Evolutionary conservation across 768 basidiomycete species (phyloP).

Genomic region (Naganishia onofrii): DNA sequence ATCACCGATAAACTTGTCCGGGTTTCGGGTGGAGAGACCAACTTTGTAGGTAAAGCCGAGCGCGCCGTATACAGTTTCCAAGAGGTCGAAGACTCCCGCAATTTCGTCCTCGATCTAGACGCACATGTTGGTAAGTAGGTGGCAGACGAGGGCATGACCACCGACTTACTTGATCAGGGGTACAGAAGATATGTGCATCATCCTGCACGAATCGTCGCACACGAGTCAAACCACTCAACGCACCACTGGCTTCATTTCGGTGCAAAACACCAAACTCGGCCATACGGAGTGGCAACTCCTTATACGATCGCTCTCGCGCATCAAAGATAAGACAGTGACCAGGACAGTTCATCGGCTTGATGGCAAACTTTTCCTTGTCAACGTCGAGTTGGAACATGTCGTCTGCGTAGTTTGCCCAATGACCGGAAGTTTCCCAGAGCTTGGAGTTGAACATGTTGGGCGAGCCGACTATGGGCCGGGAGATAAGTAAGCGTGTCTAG

Average conservation of each 20-base stretch:
- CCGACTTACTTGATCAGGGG: slow-evolving; percentile 70
- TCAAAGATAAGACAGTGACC: slow-evolving; percentile 96
- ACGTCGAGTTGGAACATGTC: slow-evolving; percentile 94
- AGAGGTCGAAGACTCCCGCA: slow-evolving; percentile 82
- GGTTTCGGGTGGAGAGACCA: slow-evolving; percentile 85
- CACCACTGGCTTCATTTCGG: slow-evolving; percentile 92
- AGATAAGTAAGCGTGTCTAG: neutral
- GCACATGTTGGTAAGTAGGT: neutral
- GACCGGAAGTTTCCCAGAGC: slow-evolving; percentile 96
- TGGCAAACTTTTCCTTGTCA: slow-evolving; percentile 92
- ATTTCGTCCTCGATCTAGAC: slow-evolving; percentile 82
- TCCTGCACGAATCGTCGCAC: slow-evolving; percentile 96
- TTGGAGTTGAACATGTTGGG: slow-evolving; percentile 97
- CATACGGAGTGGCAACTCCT: slow-evolving; percentile 93
- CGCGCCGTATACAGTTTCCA: slow-evolving; percentile 85
- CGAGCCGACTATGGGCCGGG: slow-evolving; percentile 72
- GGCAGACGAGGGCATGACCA: neutral
- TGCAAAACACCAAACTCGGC: slow-evolving; percentile 98
- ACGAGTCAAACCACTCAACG: slow-evolving; percentile 84
- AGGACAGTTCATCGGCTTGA: slow-evolving; percentile 99
- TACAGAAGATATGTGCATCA: slow-evolving; percentile 98
- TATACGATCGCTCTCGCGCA: slow-evolving; percentile 86
- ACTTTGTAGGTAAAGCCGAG: slow-evolving; percentile 94
- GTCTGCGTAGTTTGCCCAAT: slow-evolving; percentile 96
- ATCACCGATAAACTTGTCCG: slow-evolving; percentile 85